Conservation (phyloP, 2,329 filamentous ascomycete genomes). For the Didymella exigua region DNA sequence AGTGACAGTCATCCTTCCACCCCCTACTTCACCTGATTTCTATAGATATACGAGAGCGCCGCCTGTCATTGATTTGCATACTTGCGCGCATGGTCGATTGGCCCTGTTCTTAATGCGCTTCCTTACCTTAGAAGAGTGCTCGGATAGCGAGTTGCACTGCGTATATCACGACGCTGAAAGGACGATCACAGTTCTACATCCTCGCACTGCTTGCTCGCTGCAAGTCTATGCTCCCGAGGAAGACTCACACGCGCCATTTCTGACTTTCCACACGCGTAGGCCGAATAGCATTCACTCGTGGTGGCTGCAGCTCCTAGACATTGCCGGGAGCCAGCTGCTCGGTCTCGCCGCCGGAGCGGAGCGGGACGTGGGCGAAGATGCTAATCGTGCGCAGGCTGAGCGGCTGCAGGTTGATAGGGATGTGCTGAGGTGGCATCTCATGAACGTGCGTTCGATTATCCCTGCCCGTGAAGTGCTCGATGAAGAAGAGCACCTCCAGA, state of each 20-base stretch:
- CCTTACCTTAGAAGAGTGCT: neutral
- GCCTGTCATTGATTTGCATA: no score
- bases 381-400: neutral
- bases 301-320: neutral
- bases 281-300: neutral
- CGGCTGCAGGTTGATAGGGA: neutral
- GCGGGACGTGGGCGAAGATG: neutral
- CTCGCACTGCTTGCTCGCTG: neutral
- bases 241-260: neutral
- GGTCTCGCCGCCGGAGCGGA: neutral
- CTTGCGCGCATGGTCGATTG: no score
- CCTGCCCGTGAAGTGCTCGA: neutral
- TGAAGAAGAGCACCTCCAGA: neutral
- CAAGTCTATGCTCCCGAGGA: neutral
- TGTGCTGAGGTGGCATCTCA: neutral
- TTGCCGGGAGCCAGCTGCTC: neutral
- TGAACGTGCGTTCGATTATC: neutral
- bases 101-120: neutral
- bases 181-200: neutral
- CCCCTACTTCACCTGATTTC: neutral
- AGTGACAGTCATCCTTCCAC: neutral
- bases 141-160: neutral
- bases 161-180: constrained; percentile 1
- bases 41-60: no score
- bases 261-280: neutral